A percentile compares a stretch with the other conserved stretches of the same genome.
phyloP scores from a whole-genome alignment of 345 rosid genomes.

The Eucalyptus tenuipes region DNA sequence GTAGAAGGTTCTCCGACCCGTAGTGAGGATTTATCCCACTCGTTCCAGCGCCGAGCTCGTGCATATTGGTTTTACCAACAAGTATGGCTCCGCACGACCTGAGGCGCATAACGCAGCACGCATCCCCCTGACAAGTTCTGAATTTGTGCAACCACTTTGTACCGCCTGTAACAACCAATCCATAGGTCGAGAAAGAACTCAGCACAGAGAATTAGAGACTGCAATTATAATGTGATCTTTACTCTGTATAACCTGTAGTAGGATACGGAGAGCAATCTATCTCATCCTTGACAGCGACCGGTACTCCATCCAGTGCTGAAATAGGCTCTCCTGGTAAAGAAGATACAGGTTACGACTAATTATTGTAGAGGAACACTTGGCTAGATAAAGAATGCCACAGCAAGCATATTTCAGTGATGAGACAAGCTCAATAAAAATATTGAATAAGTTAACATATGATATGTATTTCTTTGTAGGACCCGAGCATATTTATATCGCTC shows the following conservation, averaged over 20 bases:
- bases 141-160: conserved; percentile 62
- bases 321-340: conserved; percentile 38
- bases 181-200: background rate
- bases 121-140: conserved; percentile 42
- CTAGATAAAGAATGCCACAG: background rate
- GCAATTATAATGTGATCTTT: background rate
- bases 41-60: conserved; percentile 76
- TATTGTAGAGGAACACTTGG: background rate
- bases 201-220: background rate
- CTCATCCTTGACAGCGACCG: conserved; percentile 66
- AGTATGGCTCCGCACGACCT: conserved; percentile 55
- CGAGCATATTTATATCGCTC: background rate
- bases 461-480: background rate
- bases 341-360: background rate
- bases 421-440: background rate
- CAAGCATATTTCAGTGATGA: background rate
- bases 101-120: conserved; percentile 45
- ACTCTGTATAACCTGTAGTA: conserved; percentile 37
- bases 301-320: conserved; percentile 63
- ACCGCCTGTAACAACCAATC: conserved; percentile 26
- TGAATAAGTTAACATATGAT: background rate
- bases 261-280: conserved; percentile 71
- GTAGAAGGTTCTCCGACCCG: conserved; percentile 17
- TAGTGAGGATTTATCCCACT: conserved; percentile 77
- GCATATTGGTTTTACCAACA: conserved; percentile 75